Evolutionary conservation across 2,329 filamentous ascomycete genomes (phyloP).

Genomic region (Aspergillus quadrilineatus): DNA sequence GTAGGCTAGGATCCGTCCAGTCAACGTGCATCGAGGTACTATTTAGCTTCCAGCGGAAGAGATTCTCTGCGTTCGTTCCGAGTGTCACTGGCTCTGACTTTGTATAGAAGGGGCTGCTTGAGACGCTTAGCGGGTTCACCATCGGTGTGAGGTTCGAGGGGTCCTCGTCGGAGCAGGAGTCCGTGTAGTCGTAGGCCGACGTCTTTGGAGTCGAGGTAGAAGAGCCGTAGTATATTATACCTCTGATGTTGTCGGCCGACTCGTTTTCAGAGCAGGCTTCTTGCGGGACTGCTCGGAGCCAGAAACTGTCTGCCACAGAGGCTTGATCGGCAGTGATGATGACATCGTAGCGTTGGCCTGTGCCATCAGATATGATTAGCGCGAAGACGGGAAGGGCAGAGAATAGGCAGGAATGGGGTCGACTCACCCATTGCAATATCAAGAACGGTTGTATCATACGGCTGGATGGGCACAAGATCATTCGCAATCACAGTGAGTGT

Average conservation of each 20-base stretch:
- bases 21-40: conserved; percentile 31
- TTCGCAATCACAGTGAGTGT: conserved; percentile 56
- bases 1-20: conserved; percentile 33
- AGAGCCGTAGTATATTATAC: conserved; percentile 48
- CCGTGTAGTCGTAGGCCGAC: conserved; percentile 18
- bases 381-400: background rate
- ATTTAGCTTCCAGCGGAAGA: conserved; percentile 37
- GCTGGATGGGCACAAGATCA: conserved; percentile 59
- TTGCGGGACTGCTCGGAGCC: conserved; percentile 49
- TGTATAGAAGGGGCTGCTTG: background rate
- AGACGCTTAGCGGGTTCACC: conserved; percentile 22
- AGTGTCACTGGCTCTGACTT: background rate
- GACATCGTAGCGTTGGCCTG: conserved; percentile 42
- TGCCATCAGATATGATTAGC: background rate
- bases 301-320: conserved; percentile 25
- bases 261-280: conserved; percentile 43
- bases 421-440: conserved; percentile 45
- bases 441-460: conserved; percentile 52
- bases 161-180: conserved; percentile 29
- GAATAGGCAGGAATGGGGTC: too few relatives aligned
- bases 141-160: conserved; percentile 20
- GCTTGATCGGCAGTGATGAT: conserved; percentile 31
- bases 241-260: conserved; percentile 47
- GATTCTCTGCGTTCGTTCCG: conserved; percentile 12
- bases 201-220: conserved; percentile 20